A percentile compares a stretch with the other conserved stretches of the same genome.
phyloP scores from a whole-genome alignment of 208 protist genomes.

The Trypanosoma cruzi region DNA sequence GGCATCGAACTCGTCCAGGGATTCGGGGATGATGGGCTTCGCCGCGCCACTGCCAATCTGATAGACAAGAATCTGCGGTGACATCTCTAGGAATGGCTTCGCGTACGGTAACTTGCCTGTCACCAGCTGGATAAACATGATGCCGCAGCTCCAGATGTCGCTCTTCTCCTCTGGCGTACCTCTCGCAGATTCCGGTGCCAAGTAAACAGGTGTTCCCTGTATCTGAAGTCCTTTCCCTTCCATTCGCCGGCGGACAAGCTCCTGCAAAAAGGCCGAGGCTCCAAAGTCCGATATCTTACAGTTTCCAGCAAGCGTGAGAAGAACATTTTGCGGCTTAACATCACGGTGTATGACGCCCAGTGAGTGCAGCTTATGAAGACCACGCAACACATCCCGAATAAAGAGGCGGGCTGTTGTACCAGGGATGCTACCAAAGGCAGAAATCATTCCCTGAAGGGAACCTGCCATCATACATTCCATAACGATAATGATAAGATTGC shows the following conservation, averaged over 20 bases:
- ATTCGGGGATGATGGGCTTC: conserved; percentile 55
- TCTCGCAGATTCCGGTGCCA: conserved; percentile 84
- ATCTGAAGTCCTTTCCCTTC: conserved; percentile 47
- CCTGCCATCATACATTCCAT: conserved; percentile 93
- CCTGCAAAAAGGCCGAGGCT: conserved; percentile 72
- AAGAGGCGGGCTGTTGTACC: conserved; percentile 66
- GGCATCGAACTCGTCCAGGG: conserved; percentile 59
- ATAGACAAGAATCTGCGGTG: conserved; percentile 66
- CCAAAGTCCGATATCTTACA: conserved; percentile 95
- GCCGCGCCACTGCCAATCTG: conserved; percentile 75
- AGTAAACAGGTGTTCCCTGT: conserved; percentile 85
- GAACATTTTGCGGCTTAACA: conserved; percentile 93
- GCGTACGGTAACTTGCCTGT: conserved; percentile 82
- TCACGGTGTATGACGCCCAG: conserved; percentile 88
- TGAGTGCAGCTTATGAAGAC: conserved; percentile 83
- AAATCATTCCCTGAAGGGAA: conserved; percentile 79
- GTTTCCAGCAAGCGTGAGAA: conserved; percentile 71
- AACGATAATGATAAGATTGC: conserved; percentile 74
- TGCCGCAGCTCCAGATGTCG: conserved; percentile 90
- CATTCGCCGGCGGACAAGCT: conserved; percentile 61
- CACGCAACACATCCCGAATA: conserved; percentile 82
- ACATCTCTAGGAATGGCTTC: conserved; percentile 44
- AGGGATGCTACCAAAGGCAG: conserved; percentile 72
- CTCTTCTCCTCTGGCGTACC: conserved; percentile 70
- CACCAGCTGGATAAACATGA: conserved; percentile 89